Conservation (phyloP, 129 eudicot genomes). For the Calendula officinalis region DNA sequence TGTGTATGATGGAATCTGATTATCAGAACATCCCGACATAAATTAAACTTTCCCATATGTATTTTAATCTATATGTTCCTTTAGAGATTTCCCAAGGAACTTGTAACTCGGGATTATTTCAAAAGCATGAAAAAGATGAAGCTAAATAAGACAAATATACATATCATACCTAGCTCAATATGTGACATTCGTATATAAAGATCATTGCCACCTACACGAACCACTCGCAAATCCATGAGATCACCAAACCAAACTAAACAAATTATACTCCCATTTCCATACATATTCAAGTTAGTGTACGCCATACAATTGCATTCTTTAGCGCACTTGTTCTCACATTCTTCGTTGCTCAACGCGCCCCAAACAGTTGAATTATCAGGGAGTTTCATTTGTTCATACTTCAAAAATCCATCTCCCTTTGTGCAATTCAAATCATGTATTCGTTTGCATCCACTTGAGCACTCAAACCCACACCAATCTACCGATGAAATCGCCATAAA, state of each 20-base stretch:
- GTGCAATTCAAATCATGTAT: constrained; percentile 33
- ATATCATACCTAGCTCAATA: constrained; percentile 35
- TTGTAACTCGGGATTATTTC: constrained; percentile 4
- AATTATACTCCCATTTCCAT: constrained; percentile 39
- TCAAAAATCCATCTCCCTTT: constrained; percentile 52
- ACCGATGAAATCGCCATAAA: constrained; percentile 41
- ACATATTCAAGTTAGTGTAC: constrained; percentile 42
- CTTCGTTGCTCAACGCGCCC: constrained; percentile 34
- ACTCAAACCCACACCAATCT: constrained; percentile 46
- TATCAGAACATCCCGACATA: background rate
- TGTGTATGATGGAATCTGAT: constrained; percentile 32
- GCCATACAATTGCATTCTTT: constrained; percentile 49
- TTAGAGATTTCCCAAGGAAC: background rate
- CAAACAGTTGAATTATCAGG: constrained; percentile 54
- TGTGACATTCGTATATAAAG: constrained; percentile 49
- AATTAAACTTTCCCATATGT: background rate
- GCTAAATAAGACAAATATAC: background rate
- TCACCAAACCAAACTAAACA: constrained; percentile 49
- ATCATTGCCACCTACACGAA: constrained; percentile 35
- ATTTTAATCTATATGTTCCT: background rate
- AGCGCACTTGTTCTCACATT: constrained; percentile 35
- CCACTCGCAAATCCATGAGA: constrained; percentile 38
- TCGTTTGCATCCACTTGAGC: constrained; percentile 49
- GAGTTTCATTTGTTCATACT: constrained; percentile 42
- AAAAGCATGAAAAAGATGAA: constrained; percentile 1